These are phyloP conservation scores for Sistotremastrum niveocremeum DNA, from an alignment of 768 basidiomycete genomes.

Conservation along the genomic window DNA sequence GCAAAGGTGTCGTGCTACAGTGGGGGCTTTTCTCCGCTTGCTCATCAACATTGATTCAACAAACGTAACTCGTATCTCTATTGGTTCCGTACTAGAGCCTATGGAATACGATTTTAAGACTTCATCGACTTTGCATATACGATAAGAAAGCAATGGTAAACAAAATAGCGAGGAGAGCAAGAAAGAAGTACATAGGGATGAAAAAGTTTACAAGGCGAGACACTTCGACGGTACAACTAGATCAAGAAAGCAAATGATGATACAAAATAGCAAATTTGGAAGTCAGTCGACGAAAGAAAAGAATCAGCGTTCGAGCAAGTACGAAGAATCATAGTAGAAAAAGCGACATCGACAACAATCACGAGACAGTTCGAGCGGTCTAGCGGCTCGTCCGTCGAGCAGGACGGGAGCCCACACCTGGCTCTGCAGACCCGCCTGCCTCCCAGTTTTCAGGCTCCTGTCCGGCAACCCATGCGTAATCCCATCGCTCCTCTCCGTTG, in stretches of 20 bases:
- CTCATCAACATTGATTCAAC: too few species aligned
- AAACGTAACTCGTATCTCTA: too few species aligned
- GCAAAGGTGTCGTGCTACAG: too few species aligned
- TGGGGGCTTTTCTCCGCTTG: too few species aligned
- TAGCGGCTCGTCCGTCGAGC: background rate
- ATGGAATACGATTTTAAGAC: too few species aligned
- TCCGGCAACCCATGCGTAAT: too few species aligned
- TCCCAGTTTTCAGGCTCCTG: too few species aligned
- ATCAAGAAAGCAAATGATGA: too few species aligned
- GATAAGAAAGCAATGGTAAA: background rate
- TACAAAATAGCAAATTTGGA: background rate
- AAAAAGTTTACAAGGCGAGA: background rate
- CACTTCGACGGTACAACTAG: too few species aligned
- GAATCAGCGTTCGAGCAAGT: constrained; percentile 5
- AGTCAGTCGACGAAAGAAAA: constrained; percentile 2
- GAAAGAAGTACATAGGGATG: background rate
- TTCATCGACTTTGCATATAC: too few species aligned
- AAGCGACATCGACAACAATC: background rate
- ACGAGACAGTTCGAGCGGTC: background rate
- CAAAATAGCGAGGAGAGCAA: background rate
- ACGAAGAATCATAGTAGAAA: background rate
- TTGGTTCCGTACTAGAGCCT: too few species aligned
- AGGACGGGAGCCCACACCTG: constrained; percentile 24
- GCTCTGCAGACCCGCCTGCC: constrained; percentile 25
- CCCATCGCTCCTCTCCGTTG: too few species aligned